Base-by-base conservation (phyloP, 441 rosid genomes). In the Jatropha podagrica region DNA sequence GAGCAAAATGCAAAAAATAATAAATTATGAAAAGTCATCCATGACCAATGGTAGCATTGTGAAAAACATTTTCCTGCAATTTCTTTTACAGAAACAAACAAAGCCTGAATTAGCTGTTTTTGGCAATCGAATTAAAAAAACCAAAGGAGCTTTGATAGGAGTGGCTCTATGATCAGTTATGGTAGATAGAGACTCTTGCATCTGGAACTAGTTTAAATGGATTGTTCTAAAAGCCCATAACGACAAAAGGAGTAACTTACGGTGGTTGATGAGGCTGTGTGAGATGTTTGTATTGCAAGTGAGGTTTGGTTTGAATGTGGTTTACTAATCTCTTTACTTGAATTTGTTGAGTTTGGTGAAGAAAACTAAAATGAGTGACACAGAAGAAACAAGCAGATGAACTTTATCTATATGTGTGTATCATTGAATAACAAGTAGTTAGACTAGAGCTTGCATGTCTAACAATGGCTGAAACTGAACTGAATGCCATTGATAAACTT, bases 241-340 rank as follows among this genome's bases (percentile, higher is more conserved):
- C 18, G 4, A 23, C 17, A 20, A 68, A 68, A 26, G 48, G 12
- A 14, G 26, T 4, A 44, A 48, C 3, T 59, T 15, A 67, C 40
- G 84, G 81, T 76, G 65, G 85, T 77, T 83, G 81, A 59, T 83
- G 81, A 60, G 64, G 75, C 52, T 73, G 58, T 66, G 65, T 76
- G 71, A 84, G 58, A 71, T 81, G 81, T 78, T 83, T 87, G 86
- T 72, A 80, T 83, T 87, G 83, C 77, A 84, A 82, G 89, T 79
- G 84, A 85, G 80, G 93, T 88, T 89, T 86, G 93, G 93, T 88
- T 88, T 84, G 88, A 88, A 84, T 80, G 58, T 69, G 62, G 78
- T 68, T 41, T 44, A 14, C 68, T 68, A 74, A 65, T 56, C 62
- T 42, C 74, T 77, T 72, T 71, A 54, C 83, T 79, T 75, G 42